Evolutionary conservation across 2,329 filamentous ascomycete species (phyloP).

Genomic region (Colletotrichum musae): DNA sequence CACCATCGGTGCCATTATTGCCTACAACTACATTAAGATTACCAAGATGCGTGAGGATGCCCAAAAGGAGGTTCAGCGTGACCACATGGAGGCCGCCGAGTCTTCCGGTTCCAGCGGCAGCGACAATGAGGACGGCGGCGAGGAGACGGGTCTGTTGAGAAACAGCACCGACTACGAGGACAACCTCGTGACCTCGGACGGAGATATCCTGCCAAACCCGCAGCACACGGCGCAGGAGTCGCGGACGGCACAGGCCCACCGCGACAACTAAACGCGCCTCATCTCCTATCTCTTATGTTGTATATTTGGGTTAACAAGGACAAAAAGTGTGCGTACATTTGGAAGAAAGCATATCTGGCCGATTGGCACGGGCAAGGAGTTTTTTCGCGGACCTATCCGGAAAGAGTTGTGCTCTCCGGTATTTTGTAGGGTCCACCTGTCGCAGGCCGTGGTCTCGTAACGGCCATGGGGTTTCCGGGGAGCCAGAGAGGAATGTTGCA

Average conservation of each 20-base stretch:
- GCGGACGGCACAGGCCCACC: slow-evolving; percentile 39
- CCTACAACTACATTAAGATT: slow-evolving; percentile 97
- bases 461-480: background rate
- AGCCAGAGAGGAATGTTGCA: slow-evolving; percentile 10
- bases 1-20: slow-evolving; percentile 87
- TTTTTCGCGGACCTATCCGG: slow-evolving; percentile 15
- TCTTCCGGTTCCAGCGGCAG: slow-evolving; percentile 55
- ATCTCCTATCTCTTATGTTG: slow-evolving; percentile 41
- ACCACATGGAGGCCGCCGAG: slow-evolving; percentile 52
- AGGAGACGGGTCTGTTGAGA: slow-evolving; percentile 63
- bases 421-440: background rate
- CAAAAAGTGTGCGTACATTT: slow-evolving; percentile 20
- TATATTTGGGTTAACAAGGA: slow-evolving; percentile 14
- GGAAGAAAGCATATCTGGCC: slow-evolving; percentile 11
- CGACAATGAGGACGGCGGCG: slow-evolving; percentile 59
- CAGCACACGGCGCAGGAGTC: slow-evolving; percentile 44
- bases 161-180: slow-evolving; percentile 55
- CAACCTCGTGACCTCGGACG: slow-evolving; percentile 56
- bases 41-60: slow-evolving; percentile 88
- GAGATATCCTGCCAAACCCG: slow-evolving; percentile 56
- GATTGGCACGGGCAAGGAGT: slow-evolving; percentile 32
- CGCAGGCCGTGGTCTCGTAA: background rate
- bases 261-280: slow-evolving; percentile 38
- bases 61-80: slow-evolving; percentile 63
- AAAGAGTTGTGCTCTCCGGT: background rate